Evolutionary conservation across 2,329 filamentous ascomycete species (phyloP), one percentile per base, ranked within the genome.

Genomic region (Dactylellina drechsleri): DNA sequence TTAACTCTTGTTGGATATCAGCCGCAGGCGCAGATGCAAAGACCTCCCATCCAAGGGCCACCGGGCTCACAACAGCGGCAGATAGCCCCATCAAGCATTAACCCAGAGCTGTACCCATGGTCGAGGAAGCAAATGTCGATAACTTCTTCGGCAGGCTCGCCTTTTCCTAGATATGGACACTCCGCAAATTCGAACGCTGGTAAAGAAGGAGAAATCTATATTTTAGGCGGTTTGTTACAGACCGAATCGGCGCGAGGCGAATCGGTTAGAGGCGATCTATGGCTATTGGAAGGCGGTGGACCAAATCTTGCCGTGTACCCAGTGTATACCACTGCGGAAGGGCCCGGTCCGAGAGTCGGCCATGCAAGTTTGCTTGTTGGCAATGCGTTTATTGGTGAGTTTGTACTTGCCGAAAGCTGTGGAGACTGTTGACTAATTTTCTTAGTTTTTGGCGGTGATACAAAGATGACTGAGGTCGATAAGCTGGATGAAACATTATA

Each of bases 161-260:
- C 95, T 0, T 99, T 99, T 79, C 95, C 95, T 13, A 89, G 95
- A 81, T 99, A 99, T 86, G 95, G 95, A 81, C 93, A 96, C 60
- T 95, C 96, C 5, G 94, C 97, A 81, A 99, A 99, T 82, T 88
- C 93, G 0, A 86, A 91, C 15, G 91, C 93, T 23, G 97, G 93
- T 45, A 98, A 98, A 83, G 95, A 99, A 82, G 96, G 96, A 73
- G 92, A 96, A 79, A 91, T 99, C 68, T 99, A 98, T 80, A 87
- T 99, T 80, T 98, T 99, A 93, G 95, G 95, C 77, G 95, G 95
- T 59, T 84, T 99, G 76, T 94, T 99, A 79, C 94, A 96, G 80
- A 94, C 94, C 78, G 92, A 93, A 43, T 97, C 92, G 1, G 95
- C 98, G 52, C 97, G 97, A 81, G 95, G 95, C 54, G 95, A 99